Percentiles rank a stretch among this genome's conserved stretches.
Evolutionary conservation across 1,139 yeast species (phyloP).

Genomic region (Komagataea norvegica): DNA sequence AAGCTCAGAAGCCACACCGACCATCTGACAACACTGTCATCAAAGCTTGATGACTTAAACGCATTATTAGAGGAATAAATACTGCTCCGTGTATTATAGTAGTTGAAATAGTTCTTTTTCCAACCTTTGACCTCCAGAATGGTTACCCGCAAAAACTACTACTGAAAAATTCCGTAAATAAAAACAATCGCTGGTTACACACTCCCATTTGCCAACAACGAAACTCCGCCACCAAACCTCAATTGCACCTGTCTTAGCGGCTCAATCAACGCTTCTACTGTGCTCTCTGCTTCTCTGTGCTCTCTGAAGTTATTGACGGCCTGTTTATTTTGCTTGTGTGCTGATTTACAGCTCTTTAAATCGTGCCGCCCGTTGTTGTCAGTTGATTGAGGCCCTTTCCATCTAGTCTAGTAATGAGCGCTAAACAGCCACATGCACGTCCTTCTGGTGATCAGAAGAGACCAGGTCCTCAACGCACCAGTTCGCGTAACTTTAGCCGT

Average conservation of each 20-base stretch:
- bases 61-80: background rate
- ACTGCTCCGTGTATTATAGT: too few relatives aligned
- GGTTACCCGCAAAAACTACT: too few relatives aligned
- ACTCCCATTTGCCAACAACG: too few relatives aligned
- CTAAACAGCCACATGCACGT: constrained; percentile 8
- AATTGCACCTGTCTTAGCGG: background rate
- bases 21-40: background rate
- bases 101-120: too few relatives aligned
- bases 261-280: background rate
- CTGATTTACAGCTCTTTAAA: background rate
- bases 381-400: background rate
- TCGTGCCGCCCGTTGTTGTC: constrained; percentile 1
- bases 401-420: constrained; percentile 7
- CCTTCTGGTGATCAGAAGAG: constrained; percentile 9
- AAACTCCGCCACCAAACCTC: background rate
- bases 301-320: background rate
- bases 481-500: constrained; percentile 16
- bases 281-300: background rate
- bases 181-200: too few relatives aligned
- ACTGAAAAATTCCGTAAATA: too few relatives aligned
- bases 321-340: background rate
- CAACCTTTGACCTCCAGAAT: too few relatives aligned
- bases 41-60: constrained; percentile 3
- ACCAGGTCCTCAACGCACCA: constrained; percentile 15
- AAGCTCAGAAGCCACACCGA: constrained; percentile 5